Evolutionary conservation across 768 basidiomycete species (phyloP), one percentile per base, ranked within the genome.

Genomic region (button mushroom (Agaricus bisporus)): DNA sequence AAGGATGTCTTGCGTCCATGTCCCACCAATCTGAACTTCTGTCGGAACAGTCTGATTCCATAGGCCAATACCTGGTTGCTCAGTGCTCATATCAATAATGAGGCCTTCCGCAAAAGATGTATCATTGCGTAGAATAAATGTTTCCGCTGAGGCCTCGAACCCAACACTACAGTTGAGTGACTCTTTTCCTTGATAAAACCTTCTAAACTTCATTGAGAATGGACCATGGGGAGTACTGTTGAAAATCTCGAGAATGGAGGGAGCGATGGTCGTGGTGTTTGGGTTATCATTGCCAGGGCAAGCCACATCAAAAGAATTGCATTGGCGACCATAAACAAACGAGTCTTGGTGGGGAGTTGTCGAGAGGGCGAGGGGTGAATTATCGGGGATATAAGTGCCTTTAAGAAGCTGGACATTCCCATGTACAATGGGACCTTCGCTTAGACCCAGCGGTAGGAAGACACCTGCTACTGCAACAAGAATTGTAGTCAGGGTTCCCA

Each of bases 201-300:
- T 49, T 3, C 63, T 38, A 44, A 58, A 64, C 48, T 61, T 55
- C 61, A 64, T 64, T 20, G 41, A 51, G 26, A 64, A 62, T 10
- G 61, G 55, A 12, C 63, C 56, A 36, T 62, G 53, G 4, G 59
- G 52, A 15, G 61, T 64, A 41, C 56, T 56, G 36, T 56, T 61
- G 54, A 64, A 64, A 4, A n/a, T 55, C 1, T 50, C 48, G 3
- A 62, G 12, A 37, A 61, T 39, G 1, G 51, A 51, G 1, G 54
- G 54, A 2, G 61, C 28, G 22, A 61, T 58, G 1, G 29, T 28
- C 1, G 60, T 48, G 12, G 55, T 57, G 22, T 59, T 62, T 4
- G 38, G 38, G 38, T 39, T 39, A 12, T 39, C 17, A 12, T 39
- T 39, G 1, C 38, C 60, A 12, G 62, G 62, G 42, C 62, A 63